Percentiles rank a stretch among this genome's conserved stretches.
Evolutionary conservation across 2,329 filamentous ascomycete species (phyloP).

Genomic region (Phoma sp.): DNA sequence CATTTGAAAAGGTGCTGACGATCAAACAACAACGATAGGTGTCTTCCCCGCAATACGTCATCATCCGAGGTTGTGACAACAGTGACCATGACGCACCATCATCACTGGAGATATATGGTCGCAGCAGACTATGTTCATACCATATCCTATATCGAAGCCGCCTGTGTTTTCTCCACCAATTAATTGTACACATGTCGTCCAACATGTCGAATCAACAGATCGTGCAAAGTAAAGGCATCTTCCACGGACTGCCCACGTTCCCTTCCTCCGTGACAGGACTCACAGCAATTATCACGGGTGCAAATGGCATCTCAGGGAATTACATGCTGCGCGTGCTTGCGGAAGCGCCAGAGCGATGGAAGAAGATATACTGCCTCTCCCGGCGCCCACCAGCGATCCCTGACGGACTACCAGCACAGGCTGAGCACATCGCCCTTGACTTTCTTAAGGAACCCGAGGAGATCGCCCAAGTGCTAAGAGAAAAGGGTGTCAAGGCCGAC

Average conservation of each 20-base stretch:
- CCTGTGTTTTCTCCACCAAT: too few relatives aligned
- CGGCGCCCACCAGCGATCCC: constrained; percentile 54
- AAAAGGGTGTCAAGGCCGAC: constrained; percentile 46
- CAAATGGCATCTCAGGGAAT: constrained; percentile 62
- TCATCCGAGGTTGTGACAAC: constrained; percentile 20
- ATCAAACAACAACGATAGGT: background rate
- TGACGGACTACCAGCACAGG: constrained; percentile 44
- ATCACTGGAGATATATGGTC: background rate
- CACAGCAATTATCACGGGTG: constrained; percentile 60
- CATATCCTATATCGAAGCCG: too few relatives aligned
- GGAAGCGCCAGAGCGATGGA: constrained; percentile 57
- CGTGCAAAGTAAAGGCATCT: constrained; percentile 52
- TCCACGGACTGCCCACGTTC: constrained; percentile 58
- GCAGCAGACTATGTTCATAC: too few relatives aligned
- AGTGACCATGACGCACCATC: background rate
- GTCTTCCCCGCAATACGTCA: constrained; percentile 28
- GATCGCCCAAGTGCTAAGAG: constrained; percentile 45
- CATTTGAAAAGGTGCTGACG: background rate
- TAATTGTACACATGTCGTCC: too few relatives aligned
- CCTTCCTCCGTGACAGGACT: constrained; percentile 51
- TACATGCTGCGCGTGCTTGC: constrained; percentile 59
- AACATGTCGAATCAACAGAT: constrained; percentile 33
- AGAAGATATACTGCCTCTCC: constrained; percentile 59
- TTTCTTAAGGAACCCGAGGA: constrained; percentile 48
- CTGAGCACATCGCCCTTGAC: constrained; percentile 53